These are phyloP conservation scores for Boletales sp. DNA, from an alignment of 768 basidiomycete species.

Conservation along the genomic window DNA sequence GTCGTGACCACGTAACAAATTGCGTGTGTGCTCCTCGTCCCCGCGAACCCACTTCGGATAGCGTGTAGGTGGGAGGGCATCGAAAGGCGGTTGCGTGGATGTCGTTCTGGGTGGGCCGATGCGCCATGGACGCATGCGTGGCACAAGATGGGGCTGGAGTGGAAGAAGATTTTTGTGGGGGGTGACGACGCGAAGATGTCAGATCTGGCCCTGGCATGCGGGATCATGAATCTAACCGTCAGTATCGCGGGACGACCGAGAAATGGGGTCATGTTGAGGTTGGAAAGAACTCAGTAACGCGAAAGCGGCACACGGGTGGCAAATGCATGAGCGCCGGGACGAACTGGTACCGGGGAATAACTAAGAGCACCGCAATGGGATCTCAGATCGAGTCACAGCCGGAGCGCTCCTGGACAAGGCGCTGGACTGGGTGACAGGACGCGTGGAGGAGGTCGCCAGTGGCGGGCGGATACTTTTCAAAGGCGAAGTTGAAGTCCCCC, in stretches of 20 bases:
- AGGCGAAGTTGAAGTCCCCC: constrained; percentile 14
- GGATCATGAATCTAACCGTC: too few relatives aligned
- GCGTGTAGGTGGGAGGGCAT: constrained; percentile 26
- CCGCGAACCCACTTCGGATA: constrained; percentile 19
- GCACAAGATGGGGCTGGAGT: constrained; percentile 16
- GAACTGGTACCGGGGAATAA: not conserved
- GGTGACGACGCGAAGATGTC: not conserved
- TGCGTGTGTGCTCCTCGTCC: constrained; percentile 36
- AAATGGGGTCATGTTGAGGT: not conserved
- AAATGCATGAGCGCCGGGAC: not conserved
- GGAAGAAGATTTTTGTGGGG: constrained; percentile 14
- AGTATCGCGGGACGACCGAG: too few relatives aligned
- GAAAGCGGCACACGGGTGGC: constrained; percentile 6
- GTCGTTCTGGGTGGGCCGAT: constrained; percentile 6
- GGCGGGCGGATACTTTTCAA: constrained; percentile 18
- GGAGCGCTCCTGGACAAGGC: constrained; percentile 7
- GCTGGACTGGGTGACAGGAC: constrained; percentile 15
- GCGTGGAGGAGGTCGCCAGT: constrained; percentile 8
- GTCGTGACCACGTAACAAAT: constrained; percentile 40
- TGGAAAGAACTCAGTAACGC: not conserved
- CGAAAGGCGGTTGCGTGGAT: constrained; percentile 14
- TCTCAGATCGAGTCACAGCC: constrained; percentile 6
- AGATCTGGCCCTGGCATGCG: too few relatives aligned
- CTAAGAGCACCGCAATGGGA: not conserved
- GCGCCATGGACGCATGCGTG: constrained; percentile 15